A percentile compares a stretch with the other conserved stretches of the same genome.
These are phyloP conservation scores for Zalaria obscura DNA, from an alignment of 2,329 filamentous ascomycete species.

Conservation along the genomic window DNA sequence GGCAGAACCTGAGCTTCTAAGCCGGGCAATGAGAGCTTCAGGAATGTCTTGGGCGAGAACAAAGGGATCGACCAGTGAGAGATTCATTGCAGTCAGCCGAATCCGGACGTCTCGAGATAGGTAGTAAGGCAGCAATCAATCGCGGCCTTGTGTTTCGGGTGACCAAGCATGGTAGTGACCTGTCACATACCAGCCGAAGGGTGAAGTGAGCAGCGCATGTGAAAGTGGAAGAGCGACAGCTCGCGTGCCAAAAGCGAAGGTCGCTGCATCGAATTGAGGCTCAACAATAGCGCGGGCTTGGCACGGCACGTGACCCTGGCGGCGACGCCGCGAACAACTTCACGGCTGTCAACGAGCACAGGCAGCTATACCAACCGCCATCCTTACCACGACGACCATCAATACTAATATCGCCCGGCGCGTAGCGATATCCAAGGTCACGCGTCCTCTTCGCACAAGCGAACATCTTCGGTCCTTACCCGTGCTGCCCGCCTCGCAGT, in stretches of 20 bases:
- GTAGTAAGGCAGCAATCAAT: not conserved
- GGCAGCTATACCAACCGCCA: not conserved
- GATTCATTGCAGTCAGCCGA: constrained; percentile 41
- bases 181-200: not conserved
- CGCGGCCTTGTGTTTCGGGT: not conserved
- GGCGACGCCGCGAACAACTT: too few species aligned
- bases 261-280: not conserved
- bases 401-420: constrained; percentile 16
- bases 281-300: too few species aligned
- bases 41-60: constrained; percentile 71
- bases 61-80: constrained; percentile 58
- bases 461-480: not conserved
- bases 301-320: too few species aligned
- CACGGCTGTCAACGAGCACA: too few species aligned
- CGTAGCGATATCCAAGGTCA: constrained; percentile 11
- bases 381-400: constrained; percentile 9
- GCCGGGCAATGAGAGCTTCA: constrained; percentile 74
- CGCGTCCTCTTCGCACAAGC: not conserved
- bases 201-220: not conserved
- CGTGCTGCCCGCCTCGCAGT: not conserved
- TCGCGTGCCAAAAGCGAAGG: not conserved
- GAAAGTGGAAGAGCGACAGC: not conserved
- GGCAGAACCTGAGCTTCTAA: constrained; percentile 54
- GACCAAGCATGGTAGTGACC: not conserved
- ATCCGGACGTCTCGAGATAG: not conserved